A percentile compares a stretch with the other conserved stretches of the same genome.
phyloP scores from a whole-genome alignment of 768 basidiomycete genomes.

The Coprinopsis cinerea region DNA sequence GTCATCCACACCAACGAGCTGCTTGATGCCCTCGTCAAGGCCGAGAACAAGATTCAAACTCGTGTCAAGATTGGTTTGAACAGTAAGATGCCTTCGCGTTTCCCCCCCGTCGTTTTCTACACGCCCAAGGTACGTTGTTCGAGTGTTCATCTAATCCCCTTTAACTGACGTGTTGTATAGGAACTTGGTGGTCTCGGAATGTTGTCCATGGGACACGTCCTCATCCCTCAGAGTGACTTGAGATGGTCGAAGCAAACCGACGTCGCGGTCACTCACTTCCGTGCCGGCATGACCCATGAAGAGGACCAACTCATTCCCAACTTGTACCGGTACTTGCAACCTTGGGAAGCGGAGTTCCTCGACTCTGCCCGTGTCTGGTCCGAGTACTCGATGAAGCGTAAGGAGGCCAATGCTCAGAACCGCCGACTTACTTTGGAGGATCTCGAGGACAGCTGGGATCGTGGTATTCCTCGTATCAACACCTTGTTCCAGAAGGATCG shows the following conservation, averaged over 20 bases:
- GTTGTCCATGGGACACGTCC: slow-evolving; percentile 98
- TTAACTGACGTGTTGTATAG: slow-evolving; percentile 24
- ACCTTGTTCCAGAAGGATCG: slow-evolving; percentile 98
- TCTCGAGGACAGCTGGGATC: slow-evolving; percentile 97
- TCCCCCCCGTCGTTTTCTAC: slow-evolving; percentile 95
- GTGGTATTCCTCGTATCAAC: slow-evolving; percentile 97
- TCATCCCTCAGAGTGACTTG: slow-evolving; percentile 96
- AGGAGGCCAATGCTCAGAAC: slow-evolving; percentile 99
- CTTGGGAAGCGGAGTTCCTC: slow-evolving; percentile 96
- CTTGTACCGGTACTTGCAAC: slow-evolving; percentile 92
- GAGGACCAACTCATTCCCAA: slow-evolving; percentile 96
- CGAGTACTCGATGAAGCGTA: slow-evolving; percentile 98
- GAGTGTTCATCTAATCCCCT: not conserved
- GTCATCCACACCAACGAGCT: slow-evolving; percentile 97
- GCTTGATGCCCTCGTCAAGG: slow-evolving; percentile 93
- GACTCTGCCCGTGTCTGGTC: slow-evolving; percentile 99
- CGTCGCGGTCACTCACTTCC: slow-evolving; percentile 96
- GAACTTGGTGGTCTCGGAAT: slow-evolving; percentile 97
- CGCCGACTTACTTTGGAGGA: slow-evolving; percentile 95
- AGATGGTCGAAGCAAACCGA: slow-evolving; percentile 99
- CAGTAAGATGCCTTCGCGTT: slow-evolving; percentile 99
- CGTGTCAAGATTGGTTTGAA: slow-evolving; percentile 99
- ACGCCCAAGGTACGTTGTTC: slow-evolving; percentile 67
- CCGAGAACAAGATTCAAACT: slow-evolving; percentile 99
- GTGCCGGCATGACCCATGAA: slow-evolving; percentile 96